Evolutionary conservation across 345 rosid genomes (phyloP), one percentile per base, ranked within the genome.

Genomic region (Raphanus raphanistrum): DNA sequence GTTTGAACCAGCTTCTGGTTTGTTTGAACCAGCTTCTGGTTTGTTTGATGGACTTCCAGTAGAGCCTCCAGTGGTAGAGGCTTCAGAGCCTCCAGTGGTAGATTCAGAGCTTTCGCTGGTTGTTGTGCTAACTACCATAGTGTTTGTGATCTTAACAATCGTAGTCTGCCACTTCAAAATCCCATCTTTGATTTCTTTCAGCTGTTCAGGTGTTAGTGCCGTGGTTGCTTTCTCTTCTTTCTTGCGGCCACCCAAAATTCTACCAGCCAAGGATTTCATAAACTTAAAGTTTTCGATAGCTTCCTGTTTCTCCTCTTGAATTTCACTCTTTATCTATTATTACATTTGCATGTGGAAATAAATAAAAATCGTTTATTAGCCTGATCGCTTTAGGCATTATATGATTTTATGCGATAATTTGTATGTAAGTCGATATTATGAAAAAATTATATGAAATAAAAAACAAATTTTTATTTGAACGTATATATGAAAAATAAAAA

Each of bases 111-210:
- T 15, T 48, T 48, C 7, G 7, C n/a, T 48, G 55, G n/a, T 45
- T 48, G 27, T 13, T 66, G 62, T 32, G 76, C 70, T 70, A 8
- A 7, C 13, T 3, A 72, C 68, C 82, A 79, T 67, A 50, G 82
- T 67, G 25, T 72, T 73, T n/a, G 76, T 5, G 16, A 72, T 50
- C 26, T 1, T 8, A n/a, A 77, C 15, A 28, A 79, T 79, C 54
- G 67, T 38, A 1, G 54, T 60, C 25, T 67, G 15, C 82, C 82
- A 79, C 60, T 36, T 73, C 4, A 79, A 66, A 64, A 79, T 72
- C 17, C 82, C 77, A 32, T 79, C 82, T 73, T 79, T 79, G 77
- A 73, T 79, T 67, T 66, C 77, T 3, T 73, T 72, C 12, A 59
- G 43, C 68, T 72, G 77, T 27, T 79, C 74, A 15, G 64, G 9